Evolutionary conservation across 805 yeast genomes (phyloP), one percentile per base, ranked within the genome.

Genomic region (Myxozyma sirexii): DNA sequence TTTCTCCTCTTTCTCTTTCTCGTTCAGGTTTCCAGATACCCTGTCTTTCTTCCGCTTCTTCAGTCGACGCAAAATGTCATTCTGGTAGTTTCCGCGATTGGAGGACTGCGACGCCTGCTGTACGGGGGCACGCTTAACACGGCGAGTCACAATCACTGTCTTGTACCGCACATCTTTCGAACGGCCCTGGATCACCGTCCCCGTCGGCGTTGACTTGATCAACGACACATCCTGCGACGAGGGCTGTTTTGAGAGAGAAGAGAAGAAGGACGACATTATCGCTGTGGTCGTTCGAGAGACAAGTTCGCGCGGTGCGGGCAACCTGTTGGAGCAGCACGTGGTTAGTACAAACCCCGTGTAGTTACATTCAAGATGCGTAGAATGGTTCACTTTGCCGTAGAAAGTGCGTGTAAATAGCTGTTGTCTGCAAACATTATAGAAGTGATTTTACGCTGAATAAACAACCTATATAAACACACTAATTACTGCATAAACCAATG

Each of bases 141-240:
- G 56, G 23, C 64, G 53, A 23, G 59, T 57, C 19, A 61, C 57
- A 31, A 45, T 53, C 37, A 61, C 64, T 2, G 60, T 52, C 33
- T 48, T 47, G 52, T 58, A 57, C 27, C 37, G 37, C 5, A 61
- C 51, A 29, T 61, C 62, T 31, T 47, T 57, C 37, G 54, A 50
- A 31, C 45, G 43, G 26, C 46, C 45, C 12, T 53, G 44, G 35
- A 26, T 15, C 41, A 49, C 38, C 4, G 43, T 23, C 24, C 52
- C 46, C 27, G 49, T 41, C 35, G 50, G 29, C 17, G 35, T 42
- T 10, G 35, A 19, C 23, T 43, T 52, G 15, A 43, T 12, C 17
- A 24, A 15, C 15, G 47, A 54, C 17, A 31, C 35, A n/a, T 38
- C 50, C 6, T 13, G 17, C n/a, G 33, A 15, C 41, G 47, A 12